phyloP scores from a whole-genome alignment of 768 basidiomycete genomes.

The Tricholoma furcatifolium region DNA sequence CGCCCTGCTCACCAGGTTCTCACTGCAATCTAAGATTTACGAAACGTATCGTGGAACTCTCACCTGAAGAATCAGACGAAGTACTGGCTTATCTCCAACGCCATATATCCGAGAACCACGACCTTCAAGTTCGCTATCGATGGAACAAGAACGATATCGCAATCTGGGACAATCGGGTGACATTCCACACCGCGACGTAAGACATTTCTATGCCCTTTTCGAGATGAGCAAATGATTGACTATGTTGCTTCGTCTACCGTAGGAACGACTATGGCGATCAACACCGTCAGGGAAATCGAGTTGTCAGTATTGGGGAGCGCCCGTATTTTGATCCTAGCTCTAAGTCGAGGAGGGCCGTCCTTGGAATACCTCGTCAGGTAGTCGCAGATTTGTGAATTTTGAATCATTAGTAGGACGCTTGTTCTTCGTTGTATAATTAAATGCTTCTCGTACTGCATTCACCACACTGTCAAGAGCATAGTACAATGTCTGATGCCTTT shows the following conservation, averaged over 20 bases:
- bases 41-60: conserved; percentile 50
- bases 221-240: background rate
- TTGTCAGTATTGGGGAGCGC: conserved; percentile 21
- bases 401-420: background rate
- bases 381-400: conserved; percentile 1
- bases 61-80: conserved; percentile 50
- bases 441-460: too few relatives aligned
- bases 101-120: conserved; percentile 57
- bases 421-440: too few relatives aligned
- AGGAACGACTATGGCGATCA: conserved; percentile 34
- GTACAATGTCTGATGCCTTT: too few relatives aligned
- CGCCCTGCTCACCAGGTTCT: background rate
- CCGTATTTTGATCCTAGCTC: conserved; percentile 17
- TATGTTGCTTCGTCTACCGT: background rate
- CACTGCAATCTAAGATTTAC: conserved; percentile 41
- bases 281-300: conserved; percentile 46
- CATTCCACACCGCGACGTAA: conserved; percentile 47
- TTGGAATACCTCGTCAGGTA: conserved; percentile 7
- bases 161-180: conserved; percentile 61
- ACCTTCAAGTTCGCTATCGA: conserved; percentile 50
- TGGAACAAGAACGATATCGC: conserved; percentile 55
- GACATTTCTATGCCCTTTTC: conserved; percentile 8
- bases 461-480: too few relatives aligned
- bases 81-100: conserved; percentile 47
- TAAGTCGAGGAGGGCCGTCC: conserved; percentile 14